These are phyloP conservation scores for Cucurbita argyrosperma DNA, from an alignment of 306 rosid species.

Conservation along the genomic window DNA sequence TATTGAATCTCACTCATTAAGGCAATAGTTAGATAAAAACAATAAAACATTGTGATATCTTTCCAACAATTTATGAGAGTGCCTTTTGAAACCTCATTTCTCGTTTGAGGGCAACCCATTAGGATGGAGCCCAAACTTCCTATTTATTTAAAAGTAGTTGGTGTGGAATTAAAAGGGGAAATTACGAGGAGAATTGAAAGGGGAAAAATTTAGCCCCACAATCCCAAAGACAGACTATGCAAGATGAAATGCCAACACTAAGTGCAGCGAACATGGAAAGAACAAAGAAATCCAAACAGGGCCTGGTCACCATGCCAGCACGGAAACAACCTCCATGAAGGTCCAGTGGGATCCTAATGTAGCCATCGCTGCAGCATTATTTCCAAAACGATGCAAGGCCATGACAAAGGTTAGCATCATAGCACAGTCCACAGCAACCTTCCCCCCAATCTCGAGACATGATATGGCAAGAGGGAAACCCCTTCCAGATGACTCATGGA, in stretches of 20 bases:
- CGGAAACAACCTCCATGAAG: slow-evolving; percentile 35
- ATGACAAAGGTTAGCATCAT: slow-evolving; percentile 21
- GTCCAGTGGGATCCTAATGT: slow-evolving; percentile 37
- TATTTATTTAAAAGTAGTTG: neutral
- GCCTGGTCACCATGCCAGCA: slow-evolving; percentile 35
- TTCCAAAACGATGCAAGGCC: slow-evolving; percentile 28
- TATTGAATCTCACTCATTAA: neutral
- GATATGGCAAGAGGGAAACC: no score
- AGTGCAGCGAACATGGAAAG: slow-evolving; percentile 61
- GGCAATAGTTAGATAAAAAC: neutral
- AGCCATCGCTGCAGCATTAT: slow-evolving; percentile 18
- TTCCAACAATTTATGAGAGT: no score
- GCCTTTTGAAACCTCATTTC: no score
- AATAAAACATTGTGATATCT: neutral
- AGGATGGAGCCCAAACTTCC: neutral
- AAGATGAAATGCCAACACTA: slow-evolving; percentile 36
- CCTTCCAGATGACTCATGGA: no score
- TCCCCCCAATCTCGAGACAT: neutral
- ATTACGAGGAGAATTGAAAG: neutral
- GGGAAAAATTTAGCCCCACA: slow-evolving; percentile 1
- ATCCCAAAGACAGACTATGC: slow-evolving; percentile 27
- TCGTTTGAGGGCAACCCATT: no score
- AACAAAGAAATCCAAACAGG: slow-evolving; percentile 43
- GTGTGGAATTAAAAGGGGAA: neutral
- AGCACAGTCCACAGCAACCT: slow-evolving; percentile 30